These are phyloP conservation scores for Didymella lethalis DNA, from an alignment of 2,329 filamentous ascomycete species.

Conservation along the genomic window DNA sequence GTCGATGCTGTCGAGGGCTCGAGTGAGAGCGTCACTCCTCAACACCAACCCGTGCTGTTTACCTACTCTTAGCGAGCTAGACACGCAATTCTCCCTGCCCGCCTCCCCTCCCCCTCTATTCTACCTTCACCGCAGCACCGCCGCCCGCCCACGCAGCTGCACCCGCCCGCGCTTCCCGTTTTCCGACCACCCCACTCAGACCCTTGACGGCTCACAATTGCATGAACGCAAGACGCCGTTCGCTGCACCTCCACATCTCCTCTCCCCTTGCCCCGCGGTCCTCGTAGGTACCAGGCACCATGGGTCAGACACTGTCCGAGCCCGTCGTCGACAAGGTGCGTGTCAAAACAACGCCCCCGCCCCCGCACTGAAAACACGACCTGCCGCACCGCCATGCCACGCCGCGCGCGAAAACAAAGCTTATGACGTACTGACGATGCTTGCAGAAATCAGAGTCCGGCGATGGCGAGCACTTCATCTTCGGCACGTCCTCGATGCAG, in stretches of 20 bases:
- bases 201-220: constrained; percentile 42
- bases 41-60: constrained; percentile 32
- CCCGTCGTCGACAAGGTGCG: constrained; percentile 98
- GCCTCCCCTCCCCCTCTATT: constrained; percentile 3
- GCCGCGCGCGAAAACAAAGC: not conserved
- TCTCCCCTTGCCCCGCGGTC: constrained; percentile 34
- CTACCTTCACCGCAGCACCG: constrained; percentile 9
- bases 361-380: constrained; percentile 10
- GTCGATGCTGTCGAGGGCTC: not conserved
- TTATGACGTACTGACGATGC: not conserved
- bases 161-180: constrained; percentile 20
- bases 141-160: constrained; percentile 11
- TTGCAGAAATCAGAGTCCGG: constrained; percentile 82
- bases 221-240: constrained; percentile 40
- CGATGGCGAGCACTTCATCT: constrained; percentile 91
- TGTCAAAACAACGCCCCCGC: constrained; percentile 27
- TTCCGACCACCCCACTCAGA: constrained; percentile 39
- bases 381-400: not conserved
- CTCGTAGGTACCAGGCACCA: constrained; percentile 55
- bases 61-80: constrained; percentile 28
- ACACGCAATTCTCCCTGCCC: constrained; percentile 29
- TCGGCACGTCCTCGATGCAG: constrained; percentile 98
- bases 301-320: constrained; percentile 99
- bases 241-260: constrained; percentile 33
- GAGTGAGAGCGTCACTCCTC: constrained; percentile 19